These are phyloP conservation scores for Pichia cactophila DNA, from an alignment of 1,139 yeast genomes.

Conservation along the genomic window DNA sequence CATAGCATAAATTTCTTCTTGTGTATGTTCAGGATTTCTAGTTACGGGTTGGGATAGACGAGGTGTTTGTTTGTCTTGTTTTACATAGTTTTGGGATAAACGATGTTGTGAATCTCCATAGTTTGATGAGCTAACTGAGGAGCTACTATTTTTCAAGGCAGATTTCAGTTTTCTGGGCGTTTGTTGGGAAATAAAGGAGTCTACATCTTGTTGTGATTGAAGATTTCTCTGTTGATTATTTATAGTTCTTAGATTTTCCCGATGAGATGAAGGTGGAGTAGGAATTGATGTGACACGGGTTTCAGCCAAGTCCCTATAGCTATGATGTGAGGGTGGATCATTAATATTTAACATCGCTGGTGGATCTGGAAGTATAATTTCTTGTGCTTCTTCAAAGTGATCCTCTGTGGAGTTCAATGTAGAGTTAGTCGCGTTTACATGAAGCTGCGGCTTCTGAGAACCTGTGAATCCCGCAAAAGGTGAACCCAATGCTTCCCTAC, in stretches of 20 bases:
- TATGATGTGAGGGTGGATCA: constrained; percentile 4
- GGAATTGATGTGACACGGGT: background rate
- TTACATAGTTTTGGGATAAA: background rate
- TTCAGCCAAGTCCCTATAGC: constrained; percentile 9
- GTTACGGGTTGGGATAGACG: background rate
- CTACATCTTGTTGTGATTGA: background rate
- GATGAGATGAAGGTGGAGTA: background rate
- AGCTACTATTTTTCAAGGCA: constrained; percentile 6
- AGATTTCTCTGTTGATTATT: background rate
- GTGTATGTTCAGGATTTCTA: constrained; percentile 14
- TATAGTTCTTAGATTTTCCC: background rate
- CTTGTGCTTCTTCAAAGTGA: constrained; percentile 7
- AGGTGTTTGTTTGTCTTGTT: background rate
- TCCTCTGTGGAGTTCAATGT: constrained; percentile 5
- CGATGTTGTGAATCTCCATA: background rate
- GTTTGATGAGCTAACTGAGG: background rate
- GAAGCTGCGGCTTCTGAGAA: background rate
- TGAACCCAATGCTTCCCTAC: background rate
- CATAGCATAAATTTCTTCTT: constrained; percentile 26
- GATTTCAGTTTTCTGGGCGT: constrained; percentile 16
- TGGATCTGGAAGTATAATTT: background rate
- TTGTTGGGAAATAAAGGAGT: background rate
- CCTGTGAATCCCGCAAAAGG: background rate
- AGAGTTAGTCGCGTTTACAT: background rate
- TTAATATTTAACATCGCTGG: constrained; percentile 2